Base-by-base conservation (phyloP, 257 asterid genomes). In the Nicotiana obtusifolia region DNA sequence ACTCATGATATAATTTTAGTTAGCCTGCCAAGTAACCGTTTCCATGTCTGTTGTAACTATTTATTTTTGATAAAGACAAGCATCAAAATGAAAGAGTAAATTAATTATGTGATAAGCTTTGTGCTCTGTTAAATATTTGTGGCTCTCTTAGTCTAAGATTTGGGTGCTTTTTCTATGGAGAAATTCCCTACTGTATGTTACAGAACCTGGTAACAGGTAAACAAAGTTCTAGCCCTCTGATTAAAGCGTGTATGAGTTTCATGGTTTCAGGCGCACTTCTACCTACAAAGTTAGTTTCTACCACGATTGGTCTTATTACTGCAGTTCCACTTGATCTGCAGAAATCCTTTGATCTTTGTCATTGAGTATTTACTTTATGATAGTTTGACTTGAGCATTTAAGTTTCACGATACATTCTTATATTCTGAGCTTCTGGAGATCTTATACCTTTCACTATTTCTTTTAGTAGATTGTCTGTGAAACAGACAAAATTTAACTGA, bases 241-340 rank as follows among this genome's bases (percentile, higher is more conserved):
- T 24, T 15, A 73, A 24, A 47, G 61, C 15, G 19, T 24, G 37
- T 52, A 7, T 73, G 22, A 22, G 15, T 73, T 47, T 69, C 35
- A 20, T 41, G 35, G 57, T 69, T 30, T 69, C 78, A 20, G 57
- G 59, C 0, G 3, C 57, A 3, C 11, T 37, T 41, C 54, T 68
- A 35, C 77, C 54, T 68, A 68, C n/a, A 17, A 68, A 35, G 17
- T 68, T 68, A 35, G 76, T 68, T n/a, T 68, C 78, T 71, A 44
- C 78, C 78, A 41, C 20, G 15, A 14, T 44, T 17, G n/a, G 60
- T 71, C 57, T 71, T 71, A 53, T 20, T 44, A 22, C 47, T 71
- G 78, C 33, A 71, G 47, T 69, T 71, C 5, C 59, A 71, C 59
- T 44, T 71, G 78, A 71, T 41, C 20, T 15, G 37, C 14, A 73